Base-by-base conservation (phyloP, 345 rosid species). In the Gossypium arboreum region DNA sequence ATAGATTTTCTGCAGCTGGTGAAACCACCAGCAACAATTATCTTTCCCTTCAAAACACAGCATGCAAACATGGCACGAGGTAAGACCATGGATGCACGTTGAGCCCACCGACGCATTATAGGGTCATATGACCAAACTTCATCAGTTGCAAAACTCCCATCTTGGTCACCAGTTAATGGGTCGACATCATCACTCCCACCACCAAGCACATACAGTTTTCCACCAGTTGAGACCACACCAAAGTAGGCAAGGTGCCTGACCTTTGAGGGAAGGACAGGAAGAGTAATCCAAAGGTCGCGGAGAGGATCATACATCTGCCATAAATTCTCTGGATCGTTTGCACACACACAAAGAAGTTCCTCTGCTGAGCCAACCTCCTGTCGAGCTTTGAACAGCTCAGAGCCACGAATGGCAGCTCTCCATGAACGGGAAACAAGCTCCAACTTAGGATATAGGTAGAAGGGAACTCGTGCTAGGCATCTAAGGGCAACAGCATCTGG, bases 21-120 rank as follows among this genome's bases (percentile, higher is more conserved):
- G 76, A 94, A 92, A 15, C 98, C 99, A 2, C 99, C 99, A 0
- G 99, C 97, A 25, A 91, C 98, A 6, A 94, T 79, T 70, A 94
- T 90, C 79, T 90, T 92, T 71, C 97, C 99, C 24, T 94, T 86
- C 79, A 92, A 82, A 67, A 84, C 84, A 11, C 95, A 91, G 59
- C 99, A 94, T 0, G 99, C 98, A 81, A 94, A 94, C 99, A 93
- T 94, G 41, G 98, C 91, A 59, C 98, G 94, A 16, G 99, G 92
- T 13, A 94, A 95, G n/a, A 89, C 90, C 98, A 94, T 94, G 17
- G 98, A 75, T 22, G 96, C 88, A 8, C 88, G 57, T 0, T 79
- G 84, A 11, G 86, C 71, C 98, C 98, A 94, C n/a, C 74, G 86
- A 27, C 94, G 85, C 51, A 75, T 69, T 24, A 92, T 76, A 48